phyloP scores from a whole-genome alignment of 169 alveolate genomes.

The Haemoproteus tartakovskyi region DNA sequence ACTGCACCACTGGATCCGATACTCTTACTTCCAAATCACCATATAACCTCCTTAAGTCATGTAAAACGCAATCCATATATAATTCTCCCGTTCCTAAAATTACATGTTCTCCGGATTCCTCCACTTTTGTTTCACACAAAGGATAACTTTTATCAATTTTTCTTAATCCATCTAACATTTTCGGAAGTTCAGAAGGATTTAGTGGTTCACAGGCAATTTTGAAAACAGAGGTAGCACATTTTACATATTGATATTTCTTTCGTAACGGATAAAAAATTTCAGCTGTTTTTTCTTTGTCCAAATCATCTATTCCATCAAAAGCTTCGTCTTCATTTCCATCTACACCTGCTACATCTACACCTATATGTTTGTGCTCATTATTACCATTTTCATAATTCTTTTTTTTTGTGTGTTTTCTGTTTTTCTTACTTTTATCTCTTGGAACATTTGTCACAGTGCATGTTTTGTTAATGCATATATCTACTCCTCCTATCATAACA shows the following conservation, averaged over 20 bases:
- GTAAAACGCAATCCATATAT: conserved; percentile 95
- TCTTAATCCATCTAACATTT: conserved; percentile 97
- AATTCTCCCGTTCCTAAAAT: conserved; percentile 98
- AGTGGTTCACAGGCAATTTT: conserved; percentile 97
- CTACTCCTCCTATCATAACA: conserved; percentile 96
- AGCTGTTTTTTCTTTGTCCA: conserved; percentile 77
- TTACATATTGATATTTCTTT: conserved; percentile 54
- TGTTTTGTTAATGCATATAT: conserved; percentile 86
- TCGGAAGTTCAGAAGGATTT: conserved; percentile 98
- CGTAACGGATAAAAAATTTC: conserved; percentile 85
- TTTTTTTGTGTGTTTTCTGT: neutral
- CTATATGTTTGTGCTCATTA: neutral
- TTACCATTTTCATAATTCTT: neutral
- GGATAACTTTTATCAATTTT: conserved; percentile 94
- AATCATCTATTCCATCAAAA: conserved; percentile 62
- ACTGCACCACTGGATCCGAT: conserved; percentile 93
- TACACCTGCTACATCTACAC: neutral
- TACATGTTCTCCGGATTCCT: conserved; percentile 98
- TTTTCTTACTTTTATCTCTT: neutral
- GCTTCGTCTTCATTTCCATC: neutral
- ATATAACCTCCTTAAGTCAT: conserved; percentile 95
- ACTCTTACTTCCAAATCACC: conserved; percentile 98
- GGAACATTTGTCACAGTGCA: conserved; percentile 83
- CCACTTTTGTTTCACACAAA: conserved; percentile 90
- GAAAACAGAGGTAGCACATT: conserved; percentile 67